phyloP scores from a whole-genome alignment of 164 flowering plant genomes.

The Stephania cephalantha region DNA sequence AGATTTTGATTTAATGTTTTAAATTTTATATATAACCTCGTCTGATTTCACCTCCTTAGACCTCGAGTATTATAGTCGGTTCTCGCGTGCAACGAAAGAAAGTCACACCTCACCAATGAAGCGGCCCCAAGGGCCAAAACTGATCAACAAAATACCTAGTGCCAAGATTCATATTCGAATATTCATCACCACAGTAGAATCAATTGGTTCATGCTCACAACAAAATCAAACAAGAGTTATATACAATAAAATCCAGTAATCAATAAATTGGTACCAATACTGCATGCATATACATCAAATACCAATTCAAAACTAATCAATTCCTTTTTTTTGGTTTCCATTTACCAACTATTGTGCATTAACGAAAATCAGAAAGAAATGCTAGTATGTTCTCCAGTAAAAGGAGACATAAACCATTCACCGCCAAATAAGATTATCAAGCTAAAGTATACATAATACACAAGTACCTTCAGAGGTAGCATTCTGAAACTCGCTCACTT shows the following conservation, averaged over 20 bases:
- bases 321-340: background rate
- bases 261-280: background rate
- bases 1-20: background rate
- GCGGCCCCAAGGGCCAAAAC: no score
- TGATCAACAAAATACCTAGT: no score
- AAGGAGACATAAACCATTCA: background rate
- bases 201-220: no score
- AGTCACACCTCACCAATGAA: no score
- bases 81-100: no score
- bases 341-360: background rate
- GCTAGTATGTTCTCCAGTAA: background rate
- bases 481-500: conserved; percentile 73
- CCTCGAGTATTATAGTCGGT: no score
- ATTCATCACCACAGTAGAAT: no score
- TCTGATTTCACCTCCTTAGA: no score
- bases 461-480: conserved; percentile 57
- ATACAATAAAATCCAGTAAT: background rate
- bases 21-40: no score
- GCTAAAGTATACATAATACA: background rate
- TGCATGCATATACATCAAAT: background rate
- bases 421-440: background rate
- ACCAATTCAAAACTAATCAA: background rate
- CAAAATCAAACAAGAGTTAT: no score
- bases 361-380: background rate
- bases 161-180: no score